Conservation (phyloP, 805 yeast genomes). For the Kodamaea hsintzibuensis region DNA sequence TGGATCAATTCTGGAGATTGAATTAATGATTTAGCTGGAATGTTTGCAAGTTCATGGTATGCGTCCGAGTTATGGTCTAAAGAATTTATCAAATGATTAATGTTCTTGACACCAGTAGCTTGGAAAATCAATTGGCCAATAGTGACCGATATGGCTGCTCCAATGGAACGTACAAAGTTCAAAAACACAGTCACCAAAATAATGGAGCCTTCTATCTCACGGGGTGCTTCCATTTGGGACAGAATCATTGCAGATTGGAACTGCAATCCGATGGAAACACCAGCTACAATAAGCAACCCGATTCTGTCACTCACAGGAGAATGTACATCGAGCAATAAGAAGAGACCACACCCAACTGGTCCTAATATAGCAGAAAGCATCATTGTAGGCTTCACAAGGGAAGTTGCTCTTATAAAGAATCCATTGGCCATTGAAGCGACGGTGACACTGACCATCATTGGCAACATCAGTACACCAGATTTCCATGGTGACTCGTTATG, state of each 20-base stretch:
- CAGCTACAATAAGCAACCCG: slow-evolving; percentile 35
- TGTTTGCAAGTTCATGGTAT: slow-evolving; percentile 15
- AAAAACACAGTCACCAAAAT: slow-evolving; percentile 35
- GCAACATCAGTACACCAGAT: slow-evolving; percentile 39
- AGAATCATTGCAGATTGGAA: slow-evolving; percentile 39
- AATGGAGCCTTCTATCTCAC: slow-evolving; percentile 35
- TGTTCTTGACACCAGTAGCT: slow-evolving; percentile 20
- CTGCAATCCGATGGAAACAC: slow-evolving; percentile 37
- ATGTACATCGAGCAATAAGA: slow-evolving; percentile 26
- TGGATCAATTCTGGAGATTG: slow-evolving; percentile 30
- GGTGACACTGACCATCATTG: slow-evolving; percentile 35
- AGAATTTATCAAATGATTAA: slow-evolving; percentile 15
- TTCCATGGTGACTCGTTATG: slow-evolving; percentile 33
- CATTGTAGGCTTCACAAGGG: slow-evolving; percentile 33
- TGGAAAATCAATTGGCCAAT: slow-evolving; percentile 34
- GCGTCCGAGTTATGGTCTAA: slow-evolving; percentile 14
- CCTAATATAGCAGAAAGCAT: slow-evolving; percentile 30
- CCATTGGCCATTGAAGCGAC: slow-evolving; percentile 34
- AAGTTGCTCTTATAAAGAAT: slow-evolving; percentile 27
- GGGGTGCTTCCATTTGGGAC: slow-evolving; percentile 39
- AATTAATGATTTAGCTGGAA: slow-evolving; percentile 18
- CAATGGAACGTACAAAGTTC: slow-evolving; percentile 32
- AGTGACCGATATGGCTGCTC: slow-evolving; percentile 33
- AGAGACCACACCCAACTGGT: slow-evolving; percentile 37
- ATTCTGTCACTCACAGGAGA: slow-evolving; percentile 25